phyloP scores from a whole-genome alignment of 306 rosid species.

The Malus fusca region DNA sequence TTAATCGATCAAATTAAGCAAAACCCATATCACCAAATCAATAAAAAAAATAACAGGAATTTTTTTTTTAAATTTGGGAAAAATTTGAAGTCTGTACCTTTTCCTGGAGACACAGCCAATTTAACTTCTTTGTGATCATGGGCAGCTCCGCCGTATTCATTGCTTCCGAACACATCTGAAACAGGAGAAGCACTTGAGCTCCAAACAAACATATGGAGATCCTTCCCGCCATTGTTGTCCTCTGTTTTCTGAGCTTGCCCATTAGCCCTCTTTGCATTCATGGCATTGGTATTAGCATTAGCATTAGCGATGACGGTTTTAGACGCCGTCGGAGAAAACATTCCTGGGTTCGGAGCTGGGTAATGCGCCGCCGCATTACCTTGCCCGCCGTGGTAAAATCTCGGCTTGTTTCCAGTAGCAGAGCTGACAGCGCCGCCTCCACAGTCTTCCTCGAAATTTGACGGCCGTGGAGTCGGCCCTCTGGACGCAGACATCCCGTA shows the following conservation, averaged over 20 bases:
- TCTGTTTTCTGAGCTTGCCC: slow-evolving; percentile 44
- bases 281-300: slow-evolving; percentile 19
- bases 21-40: not conserved
- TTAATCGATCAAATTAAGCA: not conserved
- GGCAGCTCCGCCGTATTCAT: slow-evolving; percentile 37
- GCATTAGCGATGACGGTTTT: slow-evolving; percentile 28
- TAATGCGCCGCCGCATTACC: slow-evolving; percentile 36
- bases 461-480: slow-evolving; percentile 72
- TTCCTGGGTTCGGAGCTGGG: slow-evolving; percentile 77
- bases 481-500: slow-evolving; percentile 63
- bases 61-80: no score
- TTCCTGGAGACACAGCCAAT: slow-evolving; percentile 54
- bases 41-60: not conserved
- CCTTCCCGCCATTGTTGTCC: slow-evolving; percentile 44
- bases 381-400: slow-evolving; percentile 34
- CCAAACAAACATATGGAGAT: slow-evolving; percentile 92
- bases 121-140: slow-evolving; percentile 65
- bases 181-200: slow-evolving; percentile 79
- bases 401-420: slow-evolving; percentile 20
- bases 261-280: slow-evolving; percentile 40
- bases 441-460: slow-evolving; percentile 63
- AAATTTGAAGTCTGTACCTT: slow-evolving; percentile 32
- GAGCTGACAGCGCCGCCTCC: slow-evolving; percentile 9
- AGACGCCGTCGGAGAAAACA: slow-evolving; percentile 56
- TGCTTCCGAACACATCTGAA: slow-evolving; percentile 70